Base-by-base conservation (phyloP, 306 rosid genomes). In the Echinosophora koreensis region DNA sequence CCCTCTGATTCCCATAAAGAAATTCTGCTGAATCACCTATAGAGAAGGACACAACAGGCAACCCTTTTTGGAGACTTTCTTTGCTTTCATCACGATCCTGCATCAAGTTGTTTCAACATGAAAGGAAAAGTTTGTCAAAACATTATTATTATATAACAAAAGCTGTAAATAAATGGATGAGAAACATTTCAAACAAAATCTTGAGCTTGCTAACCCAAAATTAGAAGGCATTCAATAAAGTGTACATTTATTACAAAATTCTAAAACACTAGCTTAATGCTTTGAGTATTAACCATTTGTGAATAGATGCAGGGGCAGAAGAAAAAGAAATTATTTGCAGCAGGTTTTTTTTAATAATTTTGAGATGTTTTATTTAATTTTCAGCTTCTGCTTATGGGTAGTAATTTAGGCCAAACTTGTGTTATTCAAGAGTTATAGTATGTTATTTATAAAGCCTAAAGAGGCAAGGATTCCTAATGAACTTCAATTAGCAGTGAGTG, bases 11-110 rank as follows among this genome's bases (percentile, higher is more conserved):
- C 3, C 92, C 97, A 54, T 86, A 89, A 16, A 89, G 83, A 81
- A 93, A 91, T 16, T 89, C 93, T 28, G 97, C 95, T 12, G 98
- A 72, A 87, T 93, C 89, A 9, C 93, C 97, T 35, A 89, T n/a
- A 4, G 89, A 89, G 46, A 93, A 68, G 46, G 96, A 89, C 42
- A 90, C 91, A 2, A 92, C 94, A 1, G 92, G 94, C 76, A 92
- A 87, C 58, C 89, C 88, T 13, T 79, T 73, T 2, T 0, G 56
- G 8, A 90, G 85, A 83, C 87, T 86, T 69, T 83, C 78, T 42
- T 34, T 46, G 46, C 97, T 89, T 83, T 93, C 97, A 68, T 91
- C 92, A 5, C 90, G 86, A 56, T 93, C 95, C 93, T 86, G 76
- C 58, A 76, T 39, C 62, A 60, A 34, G 18, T 46, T 32, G 30